Conservation (phyloP, 495 filamentous ascomycete genomes). For the Lepidopterella palustris region DNA sequence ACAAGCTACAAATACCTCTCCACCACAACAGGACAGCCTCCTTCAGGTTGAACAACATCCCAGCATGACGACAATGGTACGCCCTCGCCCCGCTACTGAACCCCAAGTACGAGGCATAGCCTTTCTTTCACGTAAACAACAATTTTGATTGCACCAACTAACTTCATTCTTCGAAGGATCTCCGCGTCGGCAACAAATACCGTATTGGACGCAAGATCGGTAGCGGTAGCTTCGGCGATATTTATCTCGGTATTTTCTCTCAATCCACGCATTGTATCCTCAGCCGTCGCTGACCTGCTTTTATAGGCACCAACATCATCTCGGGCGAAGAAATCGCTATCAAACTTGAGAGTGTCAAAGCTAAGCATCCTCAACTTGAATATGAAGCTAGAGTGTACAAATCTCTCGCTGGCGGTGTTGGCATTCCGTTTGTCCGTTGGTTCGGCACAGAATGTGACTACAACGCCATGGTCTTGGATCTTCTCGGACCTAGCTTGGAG, state of each 20-base stretch:
- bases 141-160: not conserved
- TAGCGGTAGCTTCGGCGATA: conserved; percentile 96
- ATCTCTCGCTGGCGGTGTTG: conserved; percentile 94
- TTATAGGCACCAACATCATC: conserved; percentile 93
- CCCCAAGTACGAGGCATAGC: conserved; percentile 7
- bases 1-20: conserved; percentile 4
- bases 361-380: conserved; percentile 98
- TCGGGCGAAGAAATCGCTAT: conserved; percentile 99
- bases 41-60: conserved; percentile 18
- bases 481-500: conserved; percentile 94
- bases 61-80: conserved; percentile 34
- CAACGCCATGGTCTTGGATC: conserved; percentile 99
- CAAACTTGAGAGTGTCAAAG: conserved; percentile 99
- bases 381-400: conserved; percentile 99
- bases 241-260: conserved; percentile 73
- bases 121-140: conserved; percentile 1
- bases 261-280: not conserved
- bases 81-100: conserved; percentile 16
- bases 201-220: conserved; percentile 99
- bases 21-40: conserved; percentile 19
- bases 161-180: conserved; percentile 63
- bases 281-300: conserved; percentile 3
- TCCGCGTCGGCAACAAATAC: conserved; percentile 99
- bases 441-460: conserved; percentile 99
- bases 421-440: conserved; percentile 99